Evolutionary conservation across 768 basidiomycete genomes (phyloP).

Genomic region (Wakefieldia striispora): DNA sequence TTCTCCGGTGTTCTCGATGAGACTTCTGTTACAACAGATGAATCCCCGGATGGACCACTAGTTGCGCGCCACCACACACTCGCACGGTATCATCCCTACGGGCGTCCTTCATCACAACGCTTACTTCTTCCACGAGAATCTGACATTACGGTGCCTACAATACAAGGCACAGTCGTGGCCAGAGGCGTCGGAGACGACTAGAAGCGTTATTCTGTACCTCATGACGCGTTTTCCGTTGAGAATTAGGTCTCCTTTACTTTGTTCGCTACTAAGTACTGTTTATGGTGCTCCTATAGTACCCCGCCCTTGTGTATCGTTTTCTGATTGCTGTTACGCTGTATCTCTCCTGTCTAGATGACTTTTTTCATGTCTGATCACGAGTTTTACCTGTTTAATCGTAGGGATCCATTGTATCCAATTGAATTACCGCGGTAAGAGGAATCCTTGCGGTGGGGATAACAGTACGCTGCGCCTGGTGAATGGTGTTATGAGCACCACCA

Average conservation of each 20-base stretch:
- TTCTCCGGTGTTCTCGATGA: not conserved
- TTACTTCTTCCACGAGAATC: conserved; percentile 19
- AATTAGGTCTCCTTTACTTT: not conserved
- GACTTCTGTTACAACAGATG: not conserved
- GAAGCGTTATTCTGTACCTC: not conserved
- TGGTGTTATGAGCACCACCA: too few species aligned
- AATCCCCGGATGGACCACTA: conserved; percentile 18
- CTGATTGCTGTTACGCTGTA: not conserved
- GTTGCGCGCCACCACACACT: not conserved
- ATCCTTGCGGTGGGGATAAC: too few species aligned
- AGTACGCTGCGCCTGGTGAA: not conserved
- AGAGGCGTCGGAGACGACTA: too few species aligned
- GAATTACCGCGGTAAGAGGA: not conserved
- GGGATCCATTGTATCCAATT: not conserved
- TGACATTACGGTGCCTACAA: too few species aligned
- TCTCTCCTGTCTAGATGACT: not conserved
- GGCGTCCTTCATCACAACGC: conserved; percentile 11
- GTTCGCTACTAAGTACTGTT: too few species aligned
- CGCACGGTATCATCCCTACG: conserved; percentile 19
- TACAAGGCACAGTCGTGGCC: not conserved
- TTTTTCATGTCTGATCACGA: not conserved
- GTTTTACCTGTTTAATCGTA: not conserved
- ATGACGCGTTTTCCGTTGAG: not conserved
- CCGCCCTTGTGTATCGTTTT: not conserved
- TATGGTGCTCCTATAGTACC: not conserved